phyloP scores from a whole-genome alignment of 768 basidiomycete genomes.

The Lentinula guzmanii region DNA sequence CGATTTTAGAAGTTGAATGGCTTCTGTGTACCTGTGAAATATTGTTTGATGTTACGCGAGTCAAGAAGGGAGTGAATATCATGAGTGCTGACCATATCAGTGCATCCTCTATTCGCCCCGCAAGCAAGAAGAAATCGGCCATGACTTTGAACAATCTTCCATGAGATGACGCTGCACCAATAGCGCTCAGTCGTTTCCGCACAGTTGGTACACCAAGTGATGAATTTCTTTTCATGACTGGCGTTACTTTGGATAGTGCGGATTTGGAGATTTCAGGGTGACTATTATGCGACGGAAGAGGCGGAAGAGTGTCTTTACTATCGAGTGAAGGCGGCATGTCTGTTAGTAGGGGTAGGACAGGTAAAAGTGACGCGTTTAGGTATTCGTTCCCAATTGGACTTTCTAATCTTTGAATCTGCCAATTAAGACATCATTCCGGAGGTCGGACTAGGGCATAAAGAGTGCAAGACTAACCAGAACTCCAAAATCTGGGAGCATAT shows the following conservation, averaged over 20 bases:
- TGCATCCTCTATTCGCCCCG: slow-evolving; percentile 83
- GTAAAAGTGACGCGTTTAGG: slow-evolving; percentile 64
- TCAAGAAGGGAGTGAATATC: neutral
- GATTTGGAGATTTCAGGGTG: slow-evolving; percentile 48
- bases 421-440: slow-evolving; percentile 7
- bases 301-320: slow-evolving; percentile 37
- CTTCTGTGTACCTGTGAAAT: slow-evolving; percentile 74
- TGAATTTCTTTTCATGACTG: slow-evolving; percentile 49
- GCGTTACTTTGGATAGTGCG: slow-evolving; percentile 31
- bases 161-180: slow-evolving; percentile 70
- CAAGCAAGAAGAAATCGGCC: slow-evolving; percentile 85
- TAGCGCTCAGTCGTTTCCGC: slow-evolving; percentile 59
- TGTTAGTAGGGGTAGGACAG: slow-evolving; percentile 50
- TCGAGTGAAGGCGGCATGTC: slow-evolving; percentile 59
- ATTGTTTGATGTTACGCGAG: neutral
- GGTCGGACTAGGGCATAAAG: neutral
- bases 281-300: slow-evolving; percentile 44
- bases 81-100: slow-evolving; percentile 55
- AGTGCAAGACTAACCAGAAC: slow-evolving; percentile 53
- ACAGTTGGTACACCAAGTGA: slow-evolving; percentile 27
- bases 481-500: slow-evolving; percentile 85
- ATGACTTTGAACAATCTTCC: slow-evolving; percentile 84
- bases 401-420: slow-evolving; percentile 73
- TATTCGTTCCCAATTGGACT: slow-evolving; percentile 83
- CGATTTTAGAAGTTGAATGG: slow-evolving; percentile 67